Evolutionary conservation across 2,329 filamentous ascomycete species (phyloP), one percentile per base, ranked within the genome.

Genomic region (Phoma sp.): DNA sequence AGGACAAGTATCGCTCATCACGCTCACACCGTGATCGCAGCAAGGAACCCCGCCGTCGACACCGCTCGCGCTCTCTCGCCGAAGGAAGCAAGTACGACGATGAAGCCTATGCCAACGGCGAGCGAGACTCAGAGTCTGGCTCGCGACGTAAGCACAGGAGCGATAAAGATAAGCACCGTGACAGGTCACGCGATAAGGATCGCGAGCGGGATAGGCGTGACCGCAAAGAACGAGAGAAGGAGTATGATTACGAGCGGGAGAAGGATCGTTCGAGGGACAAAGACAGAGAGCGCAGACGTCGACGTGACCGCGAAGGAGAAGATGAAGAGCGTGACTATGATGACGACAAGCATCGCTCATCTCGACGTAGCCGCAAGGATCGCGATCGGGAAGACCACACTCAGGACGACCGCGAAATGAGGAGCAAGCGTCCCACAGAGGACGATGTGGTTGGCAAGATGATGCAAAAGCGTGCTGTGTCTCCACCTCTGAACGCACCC

Each of bases 211-310:
- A 76, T 27, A 68, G 67, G 31, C 67, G 63, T 25, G 67, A 71
- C n/a, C 82, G 82, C 24, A 68, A 64, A 60, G 85, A 89, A 37
- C 80, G 80, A 53, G 81, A 84, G 7, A 68, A 69, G 73, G 81
- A 84, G 13, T 74, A 79, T 33, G 68, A 71, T 41, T 65, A 72
- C 49, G 68, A 73, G 27, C 65, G 77, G 49, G 78, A 81, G 21
- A 75, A 77, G 65, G 78, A 71, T 33, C 57, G 70, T n/a, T 68
- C 65, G 8, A 67, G 70, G 12, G 72, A 74, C 13, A 74, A 73
- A 47, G 72, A 74, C 46, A 64, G 64, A 43, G 72, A 79, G 17
- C 81, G 81, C 29, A 80, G 80, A 55, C 81, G 82, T 3, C 81
- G 80, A 25, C 83, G 82, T 24, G 80, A 82, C 43, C 81, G 80